Base-by-base conservation (phyloP, 192 early-diverging fungal species). In the Coemansia sp. region DNA sequence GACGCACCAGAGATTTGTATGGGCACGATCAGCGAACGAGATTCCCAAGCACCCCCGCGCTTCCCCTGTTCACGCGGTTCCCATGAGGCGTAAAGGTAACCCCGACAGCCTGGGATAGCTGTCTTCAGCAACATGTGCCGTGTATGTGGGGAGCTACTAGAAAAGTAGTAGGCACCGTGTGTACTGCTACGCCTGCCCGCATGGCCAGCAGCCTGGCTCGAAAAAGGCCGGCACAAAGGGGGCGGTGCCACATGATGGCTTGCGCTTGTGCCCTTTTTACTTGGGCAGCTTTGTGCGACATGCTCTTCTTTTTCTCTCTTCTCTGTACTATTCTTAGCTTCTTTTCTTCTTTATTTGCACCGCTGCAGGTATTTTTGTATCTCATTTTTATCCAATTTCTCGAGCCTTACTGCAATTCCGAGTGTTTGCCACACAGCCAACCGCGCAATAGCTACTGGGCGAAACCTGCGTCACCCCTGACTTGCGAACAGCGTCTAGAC, bases 321-420 rank as follows among this genome's bases (percentile, higher is more conserved):
- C 14, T 34, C 9, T 20, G 38, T 39, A 60, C 59, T 60, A 60
- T 52, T 52, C 48, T 52, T 52, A 39, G 59, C 16, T 14, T 39
- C 13, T 41, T 18, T 12, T 61, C 28, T 16, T 38, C 23, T 55
- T 8, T 55, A 55, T 55, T 55, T 33, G 6, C 31, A 33, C 25
- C 12, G 13, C 13, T 5, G 23, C 48, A n/a, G 13, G 25, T 26
- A 55, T 31, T 31, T 31, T 7, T n/a, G 7, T 55, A 13, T 28
- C 28, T 55, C 52, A n/a, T 55, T 28, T 3, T 16, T 21, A 31
- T 31, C 33, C 52, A 33, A 55, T 16, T 55, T 55, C 52, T 28
- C 12, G 25, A 55, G 25, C 16, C 4, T 5, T 31, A 7, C 28
- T 55, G 26, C 52, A 55, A 55, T 31, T 55, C 13, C 52, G 14